Evolutionary conservation across 2,329 filamentous ascomycete genomes (phyloP).

Genomic region (Dactylellina sp.): DNA sequence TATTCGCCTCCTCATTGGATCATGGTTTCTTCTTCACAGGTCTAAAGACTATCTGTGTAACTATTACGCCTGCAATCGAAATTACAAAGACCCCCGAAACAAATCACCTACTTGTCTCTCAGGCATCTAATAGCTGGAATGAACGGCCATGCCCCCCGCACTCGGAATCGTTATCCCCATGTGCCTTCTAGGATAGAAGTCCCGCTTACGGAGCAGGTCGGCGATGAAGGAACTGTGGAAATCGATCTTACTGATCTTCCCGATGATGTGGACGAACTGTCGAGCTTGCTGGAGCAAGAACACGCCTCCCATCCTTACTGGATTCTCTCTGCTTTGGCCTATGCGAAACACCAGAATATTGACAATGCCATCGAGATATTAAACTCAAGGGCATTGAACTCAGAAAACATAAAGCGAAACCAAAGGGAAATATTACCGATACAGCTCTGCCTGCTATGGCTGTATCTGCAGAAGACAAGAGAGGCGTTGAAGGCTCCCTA

Average conservation of each 20-base stretch:
- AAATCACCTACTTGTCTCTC: not conserved
- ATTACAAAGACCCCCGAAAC: not conserved
- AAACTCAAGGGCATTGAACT: conserved; percentile 76
- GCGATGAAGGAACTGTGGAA: conserved; percentile 77
- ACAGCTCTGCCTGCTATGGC: conserved; percentile 86
- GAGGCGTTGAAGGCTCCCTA: conserved; percentile 77
- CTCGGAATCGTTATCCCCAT: conserved; percentile 72
- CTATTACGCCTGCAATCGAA: not conserved
- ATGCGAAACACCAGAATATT: conserved; percentile 93
- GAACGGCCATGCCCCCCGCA: conserved; percentile 38
- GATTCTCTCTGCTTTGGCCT: conserved; percentile 97
- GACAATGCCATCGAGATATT: conserved; percentile 81
- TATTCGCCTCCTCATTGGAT: too few species aligned
- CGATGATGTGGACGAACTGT: conserved; percentile 94
- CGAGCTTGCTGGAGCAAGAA: conserved; percentile 94
- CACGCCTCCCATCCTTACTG: conserved; percentile 90
- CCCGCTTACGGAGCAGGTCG: conserved; percentile 68
- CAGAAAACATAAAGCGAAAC: conserved; percentile 73
- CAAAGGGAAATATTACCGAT: conserved; percentile 87
- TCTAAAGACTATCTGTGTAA: too few species aligned
- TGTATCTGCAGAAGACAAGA: conserved; percentile 89
- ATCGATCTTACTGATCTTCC: conserved; percentile 90
- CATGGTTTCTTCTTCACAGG: too few species aligned
- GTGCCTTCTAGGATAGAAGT: conserved; percentile 66
- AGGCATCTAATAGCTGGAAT: conserved; percentile 11